Percentiles rank a stretch among this genome's conserved stretches.
phyloP scores from a whole-genome alignment of 2,329 filamentous ascomycete genomes.

The Sporothrix humicola region DNA sequence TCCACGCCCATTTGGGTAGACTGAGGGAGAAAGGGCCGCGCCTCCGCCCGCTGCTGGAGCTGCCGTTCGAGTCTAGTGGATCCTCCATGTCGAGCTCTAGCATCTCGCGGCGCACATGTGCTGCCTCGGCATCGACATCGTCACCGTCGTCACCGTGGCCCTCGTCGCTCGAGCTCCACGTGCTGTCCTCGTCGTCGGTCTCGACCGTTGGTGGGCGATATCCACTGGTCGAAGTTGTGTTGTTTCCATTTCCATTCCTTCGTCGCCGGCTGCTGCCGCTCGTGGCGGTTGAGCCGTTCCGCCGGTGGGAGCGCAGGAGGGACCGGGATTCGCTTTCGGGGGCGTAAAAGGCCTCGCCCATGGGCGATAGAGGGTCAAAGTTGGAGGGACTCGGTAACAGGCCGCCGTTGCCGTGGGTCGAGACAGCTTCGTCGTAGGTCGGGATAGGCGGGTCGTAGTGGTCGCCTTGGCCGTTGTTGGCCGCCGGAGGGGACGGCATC shows the following conservation, averaged over 20 bases:
- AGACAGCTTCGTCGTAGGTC: slow-evolving; percentile 80
- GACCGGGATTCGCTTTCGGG: slow-evolving; percentile 77
- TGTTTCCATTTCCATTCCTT: slow-evolving; percentile 38
- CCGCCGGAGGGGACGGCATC: slow-evolving; percentile 18
- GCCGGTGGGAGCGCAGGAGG: slow-evolving; percentile 64
- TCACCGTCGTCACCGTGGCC: slow-evolving; percentile 48
- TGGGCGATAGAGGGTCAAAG: slow-evolving; percentile 59
- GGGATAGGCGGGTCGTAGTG: slow-evolving; percentile 69
- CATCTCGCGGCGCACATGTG: slow-evolving; percentile 78
- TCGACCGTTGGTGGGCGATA: slow-evolving; percentile 86
- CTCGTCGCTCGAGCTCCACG: slow-evolving; percentile 56
- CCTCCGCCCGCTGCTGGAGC: slow-evolving; percentile 37
- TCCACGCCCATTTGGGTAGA: slow-evolving; percentile 61
- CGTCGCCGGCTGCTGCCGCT: slow-evolving; percentile 29
- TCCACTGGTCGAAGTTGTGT: slow-evolving; percentile 53
- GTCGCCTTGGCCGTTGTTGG: not conserved
- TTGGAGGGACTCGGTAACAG: slow-evolving; percentile 30
- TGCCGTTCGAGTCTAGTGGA: slow-evolving; percentile 48
- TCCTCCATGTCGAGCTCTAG: slow-evolving; percentile 89
- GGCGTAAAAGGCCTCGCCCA: slow-evolving; percentile 68
- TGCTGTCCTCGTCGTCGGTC: slow-evolving; percentile 69
- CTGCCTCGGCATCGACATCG: slow-evolving; percentile 59
- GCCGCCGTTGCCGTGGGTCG: slow-evolving; percentile 49
- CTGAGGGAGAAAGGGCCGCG: slow-evolving; percentile 54
- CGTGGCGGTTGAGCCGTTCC: slow-evolving; percentile 47